These are phyloP conservation scores for Psilocybe cubensis DNA, from an alignment of 768 basidiomycete species.

Conservation along the genomic window DNA sequence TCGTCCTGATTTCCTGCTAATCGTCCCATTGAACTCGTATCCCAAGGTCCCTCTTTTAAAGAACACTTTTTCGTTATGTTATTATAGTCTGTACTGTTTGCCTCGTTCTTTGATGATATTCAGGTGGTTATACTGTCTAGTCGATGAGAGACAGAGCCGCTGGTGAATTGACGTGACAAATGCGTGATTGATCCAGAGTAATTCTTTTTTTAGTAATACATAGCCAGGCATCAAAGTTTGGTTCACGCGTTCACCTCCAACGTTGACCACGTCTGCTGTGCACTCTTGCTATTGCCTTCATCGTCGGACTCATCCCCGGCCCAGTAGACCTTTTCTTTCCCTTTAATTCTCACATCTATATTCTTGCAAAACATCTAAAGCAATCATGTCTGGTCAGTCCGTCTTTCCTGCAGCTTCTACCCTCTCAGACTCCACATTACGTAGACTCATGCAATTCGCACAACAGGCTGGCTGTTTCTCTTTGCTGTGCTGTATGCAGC, in stretches of 20 bases:
- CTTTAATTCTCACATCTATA: background rate
- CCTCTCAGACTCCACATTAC: slow-evolving; percentile 8
- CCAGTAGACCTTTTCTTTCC: background rate
- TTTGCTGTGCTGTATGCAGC: slow-evolving; percentile 94
- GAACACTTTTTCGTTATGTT: slow-evolving; percentile 3
- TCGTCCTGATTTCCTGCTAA: slow-evolving; percentile 4
- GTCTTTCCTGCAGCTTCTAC: background rate
- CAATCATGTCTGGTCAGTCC: slow-evolving; percentile 22
- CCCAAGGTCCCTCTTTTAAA: background rate
- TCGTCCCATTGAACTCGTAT: slow-evolving; percentile 1
- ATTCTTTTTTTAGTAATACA: slow-evolving; percentile 5
- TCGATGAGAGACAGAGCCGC: no score
- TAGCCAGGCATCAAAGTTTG: slow-evolving; percentile 16
- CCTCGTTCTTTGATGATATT: background rate
- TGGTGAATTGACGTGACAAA: slow-evolving; percentile 1
- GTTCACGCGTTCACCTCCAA: slow-evolving; percentile 27
- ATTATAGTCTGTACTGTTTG: slow-evolving; percentile 3
- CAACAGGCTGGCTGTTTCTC: slow-evolving; percentile 91
- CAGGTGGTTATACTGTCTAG: no score
- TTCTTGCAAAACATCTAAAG: slow-evolving; percentile 1
- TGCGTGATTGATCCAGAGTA: slow-evolving; percentile 16
- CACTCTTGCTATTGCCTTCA: slow-evolving; percentile 2
- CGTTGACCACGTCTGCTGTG: slow-evolving; percentile 16
- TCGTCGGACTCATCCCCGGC: background rate
- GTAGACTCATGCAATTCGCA: slow-evolving; percentile 10